Evolutionary conservation across 345 rosid species (phyloP).

Genomic region (Dovyalis caffra): DNA sequence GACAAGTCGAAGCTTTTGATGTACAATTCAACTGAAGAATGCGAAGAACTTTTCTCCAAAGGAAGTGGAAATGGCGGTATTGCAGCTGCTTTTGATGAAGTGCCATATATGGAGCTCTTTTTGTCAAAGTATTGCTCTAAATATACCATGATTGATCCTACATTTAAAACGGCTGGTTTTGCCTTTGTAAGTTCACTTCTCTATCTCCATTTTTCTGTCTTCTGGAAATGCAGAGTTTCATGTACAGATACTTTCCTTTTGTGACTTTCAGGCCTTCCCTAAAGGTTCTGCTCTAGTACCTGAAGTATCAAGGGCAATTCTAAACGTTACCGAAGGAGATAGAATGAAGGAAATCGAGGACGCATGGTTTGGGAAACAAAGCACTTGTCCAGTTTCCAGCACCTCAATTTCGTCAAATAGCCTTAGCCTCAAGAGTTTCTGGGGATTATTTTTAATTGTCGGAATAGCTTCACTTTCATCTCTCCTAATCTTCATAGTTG

Average conservation of each 20-base stretch:
- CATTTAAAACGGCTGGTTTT: conserved; percentile 11
- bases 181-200: conserved; percentile 10
- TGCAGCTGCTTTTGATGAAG: conserved; percentile 41
- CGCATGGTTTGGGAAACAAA: conserved; percentile 11
- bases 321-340: conserved; percentile 21
- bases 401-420: background rate
- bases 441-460: conserved; percentile 22
- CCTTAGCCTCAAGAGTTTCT: background rate
- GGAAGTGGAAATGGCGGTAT: conserved; percentile 21
- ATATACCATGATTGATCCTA: conserved; percentile 13
- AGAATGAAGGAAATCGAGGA: conserved; percentile 13
- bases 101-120: conserved; percentile 42
- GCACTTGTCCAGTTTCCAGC: background rate
- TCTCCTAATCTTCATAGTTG: background rate
- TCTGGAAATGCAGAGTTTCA: conserved; percentile 8
- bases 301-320: conserved; percentile 23
- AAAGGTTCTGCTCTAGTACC: conserved; percentile 21
- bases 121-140: conserved; percentile 33
- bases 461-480: conserved; percentile 7
- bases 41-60: conserved; percentile 16
- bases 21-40: conserved; percentile 26
- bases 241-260: background rate
- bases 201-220: background rate
- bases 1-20: conserved; percentile 1
- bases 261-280: conserved; percentile 17